Evolutionary conservation across 148 eudicot genomes (phyloP).

Genomic region (Cornus suecica): DNA sequence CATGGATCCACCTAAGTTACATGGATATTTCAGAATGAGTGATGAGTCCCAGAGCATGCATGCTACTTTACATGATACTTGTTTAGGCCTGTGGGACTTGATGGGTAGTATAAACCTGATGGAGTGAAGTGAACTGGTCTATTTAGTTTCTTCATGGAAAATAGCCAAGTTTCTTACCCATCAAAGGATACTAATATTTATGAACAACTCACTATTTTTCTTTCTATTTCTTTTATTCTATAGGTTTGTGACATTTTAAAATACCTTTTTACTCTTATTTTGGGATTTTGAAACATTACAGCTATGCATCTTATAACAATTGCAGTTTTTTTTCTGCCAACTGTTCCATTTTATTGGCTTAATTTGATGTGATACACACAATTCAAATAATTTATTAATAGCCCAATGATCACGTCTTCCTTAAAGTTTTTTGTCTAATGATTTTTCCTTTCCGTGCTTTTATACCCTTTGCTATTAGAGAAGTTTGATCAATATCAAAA

Average conservation of each 20-base stretch:
- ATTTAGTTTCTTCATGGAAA: neutral
- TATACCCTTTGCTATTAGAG: neutral
- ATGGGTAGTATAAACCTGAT: neutral
- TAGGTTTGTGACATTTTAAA: too few species aligned
- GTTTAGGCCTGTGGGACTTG: too few species aligned
- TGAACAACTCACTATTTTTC: neutral
- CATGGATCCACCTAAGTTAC: too few species aligned
- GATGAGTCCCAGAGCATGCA: too few species aligned
- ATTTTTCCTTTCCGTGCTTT: neutral
- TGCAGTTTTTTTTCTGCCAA: neutral
- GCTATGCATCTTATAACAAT: constrained; percentile 2
- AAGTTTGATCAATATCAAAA: neutral
- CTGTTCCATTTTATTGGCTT: neutral
- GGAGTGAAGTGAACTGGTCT: neutral
- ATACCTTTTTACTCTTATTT: neutral
- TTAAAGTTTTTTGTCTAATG: constrained; percentile 1
- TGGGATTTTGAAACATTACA: neutral
- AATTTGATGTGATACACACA: neutral
- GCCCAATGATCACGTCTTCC: neutral
- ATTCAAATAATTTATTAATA: neutral
- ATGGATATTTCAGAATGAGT: too few species aligned
- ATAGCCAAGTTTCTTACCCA: neutral
- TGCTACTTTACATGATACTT: too few species aligned
- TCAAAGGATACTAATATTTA: neutral
- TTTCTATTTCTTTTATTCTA: neutral